Evolutionary conservation across 352 stramenopile species (phyloP).

Genomic region (Plasmopara viticola): DNA sequence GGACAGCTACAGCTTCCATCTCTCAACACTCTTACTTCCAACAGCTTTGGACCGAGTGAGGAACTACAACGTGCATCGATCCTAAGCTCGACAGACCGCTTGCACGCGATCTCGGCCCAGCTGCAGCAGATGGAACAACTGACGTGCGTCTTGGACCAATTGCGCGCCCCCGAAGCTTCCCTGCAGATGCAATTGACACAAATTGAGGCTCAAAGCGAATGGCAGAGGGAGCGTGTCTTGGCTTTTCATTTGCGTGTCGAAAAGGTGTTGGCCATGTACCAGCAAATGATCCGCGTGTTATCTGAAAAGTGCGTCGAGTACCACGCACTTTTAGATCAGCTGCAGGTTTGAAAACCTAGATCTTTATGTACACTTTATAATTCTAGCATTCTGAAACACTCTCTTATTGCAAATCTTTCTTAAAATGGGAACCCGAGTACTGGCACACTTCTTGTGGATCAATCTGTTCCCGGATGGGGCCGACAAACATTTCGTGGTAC

Average conservation of each 20-base stretch:
- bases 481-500: too few relatives aligned
- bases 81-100: conserved; percentile 42
- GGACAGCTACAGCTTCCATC: conserved; percentile 32
- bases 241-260: conserved; percentile 45
- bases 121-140: conserved; percentile 47
- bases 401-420: too few relatives aligned
- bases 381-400: too few relatives aligned
- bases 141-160: conserved; percentile 34
- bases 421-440: too few relatives aligned
- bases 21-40: conserved; percentile 17
- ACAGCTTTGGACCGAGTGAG: conserved; percentile 22
- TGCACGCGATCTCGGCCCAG: conserved; percentile 30
- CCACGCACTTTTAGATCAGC: conserved; percentile 45
- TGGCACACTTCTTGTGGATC: too few relatives aligned
- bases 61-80: conserved; percentile 60
- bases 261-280: conserved; percentile 44
- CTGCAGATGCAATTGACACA: conserved; percentile 20
- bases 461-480: too few relatives aligned
- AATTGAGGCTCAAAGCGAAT: conserved; percentile 27
- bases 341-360: conserved; percentile 19
- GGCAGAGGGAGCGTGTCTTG: conserved; percentile 39
- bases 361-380: too few relatives aligned
- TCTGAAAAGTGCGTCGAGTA: conserved; percentile 71
- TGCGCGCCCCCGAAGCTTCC: conserved; percentile 21
- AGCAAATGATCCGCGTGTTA: conserved; percentile 64